Conservation (phyloP, 371 early-diverging fungal species). For the Mortierella sp. region DNA sequence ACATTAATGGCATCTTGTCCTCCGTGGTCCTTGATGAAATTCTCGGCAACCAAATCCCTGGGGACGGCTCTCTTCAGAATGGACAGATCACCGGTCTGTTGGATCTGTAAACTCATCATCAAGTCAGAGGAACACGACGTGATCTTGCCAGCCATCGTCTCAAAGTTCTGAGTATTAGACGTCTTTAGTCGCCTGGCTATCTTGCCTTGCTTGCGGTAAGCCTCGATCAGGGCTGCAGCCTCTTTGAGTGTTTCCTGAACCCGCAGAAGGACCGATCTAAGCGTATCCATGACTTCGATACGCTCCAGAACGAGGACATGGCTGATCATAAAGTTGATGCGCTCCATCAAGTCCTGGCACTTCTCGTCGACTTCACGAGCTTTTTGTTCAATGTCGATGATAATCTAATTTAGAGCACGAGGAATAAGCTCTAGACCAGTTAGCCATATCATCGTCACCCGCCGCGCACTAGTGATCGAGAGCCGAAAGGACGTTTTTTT, state of each 20-base stretch:
- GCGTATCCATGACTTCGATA: slow-evolving; percentile 27
- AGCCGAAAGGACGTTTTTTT: too few relatives aligned
- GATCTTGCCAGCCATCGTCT: slow-evolving; percentile 30
- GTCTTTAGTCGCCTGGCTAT: slow-evolving; percentile 55
- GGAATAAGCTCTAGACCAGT: too few relatives aligned
- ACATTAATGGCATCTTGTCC: slow-evolving; percentile 49
- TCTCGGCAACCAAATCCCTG: slow-evolving; percentile 31
- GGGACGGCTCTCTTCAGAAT: slow-evolving; percentile 44
- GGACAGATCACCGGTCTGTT: slow-evolving; percentile 54
- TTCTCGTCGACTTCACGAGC: slow-evolving; percentile 57
- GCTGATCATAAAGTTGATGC: slow-evolving; percentile 57
- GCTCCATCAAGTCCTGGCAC: slow-evolving; percentile 55
- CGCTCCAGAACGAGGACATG: slow-evolving; percentile 50
- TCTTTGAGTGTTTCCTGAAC: slow-evolving; percentile 53
- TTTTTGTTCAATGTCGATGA: slow-evolving; percentile 56
- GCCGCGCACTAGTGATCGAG: too few relatives aligned
- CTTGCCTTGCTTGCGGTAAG: slow-evolving; percentile 54
- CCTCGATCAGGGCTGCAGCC: slow-evolving; percentile 48
- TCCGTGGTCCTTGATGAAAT: slow-evolving; percentile 35
- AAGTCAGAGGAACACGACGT: slow-evolving; percentile 50
- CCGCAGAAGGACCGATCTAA: slow-evolving; percentile 30
- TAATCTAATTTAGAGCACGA: slow-evolving; percentile 17
- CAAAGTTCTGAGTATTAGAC: slow-evolving; percentile 56
- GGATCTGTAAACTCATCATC: slow-evolving; percentile 57
- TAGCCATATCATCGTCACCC: too few relatives aligned